phyloP scores from a whole-genome alignment of 768 basidiomycete species.

The Sarcomyxa edulis region DNA sequence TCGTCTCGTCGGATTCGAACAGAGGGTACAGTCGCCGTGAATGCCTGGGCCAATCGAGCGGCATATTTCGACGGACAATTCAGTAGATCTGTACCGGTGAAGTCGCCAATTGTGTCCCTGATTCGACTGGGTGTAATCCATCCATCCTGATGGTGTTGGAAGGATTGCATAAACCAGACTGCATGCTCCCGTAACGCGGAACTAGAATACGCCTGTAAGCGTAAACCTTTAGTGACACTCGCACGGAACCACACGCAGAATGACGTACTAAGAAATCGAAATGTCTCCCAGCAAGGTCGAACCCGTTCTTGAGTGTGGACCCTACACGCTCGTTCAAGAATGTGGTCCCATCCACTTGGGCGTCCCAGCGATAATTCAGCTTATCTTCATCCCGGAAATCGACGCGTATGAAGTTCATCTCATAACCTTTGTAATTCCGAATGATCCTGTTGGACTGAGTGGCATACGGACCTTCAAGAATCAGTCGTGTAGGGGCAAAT shows the following conservation, averaged over 20 bases:
- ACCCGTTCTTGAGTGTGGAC: slow-evolving; percentile 52
- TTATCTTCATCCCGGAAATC: slow-evolving; percentile 83
- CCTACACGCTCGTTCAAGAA: slow-evolving; percentile 61
- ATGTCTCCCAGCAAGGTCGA: slow-evolving; percentile 60
- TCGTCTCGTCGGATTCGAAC: slow-evolving; percentile 48
- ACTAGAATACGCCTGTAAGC: slow-evolving; percentile 74
- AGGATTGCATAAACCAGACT: slow-evolving; percentile 77
- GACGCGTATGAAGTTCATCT: slow-evolving; percentile 74
- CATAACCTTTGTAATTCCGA: slow-evolving; percentile 52
- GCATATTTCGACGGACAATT: slow-evolving; percentile 73
- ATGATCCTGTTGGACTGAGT: slow-evolving; percentile 80
- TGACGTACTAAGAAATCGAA: slow-evolving; percentile 87
- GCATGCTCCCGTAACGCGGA: slow-evolving; percentile 76
- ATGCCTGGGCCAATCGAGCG: slow-evolving; percentile 78
- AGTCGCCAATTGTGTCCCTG: slow-evolving; percentile 62
- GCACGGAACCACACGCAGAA: too few relatives aligned
- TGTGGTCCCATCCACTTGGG: slow-evolving; percentile 51
- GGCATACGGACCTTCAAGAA: slow-evolving; percentile 72
- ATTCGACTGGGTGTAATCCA: slow-evolving; percentile 53
- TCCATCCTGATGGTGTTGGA: slow-evolving; percentile 38
- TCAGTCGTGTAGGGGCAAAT: slow-evolving; percentile 67
- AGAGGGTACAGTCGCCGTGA: slow-evolving; percentile 76
- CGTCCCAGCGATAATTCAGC: slow-evolving; percentile 67
- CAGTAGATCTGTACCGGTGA: slow-evolving; percentile 42
- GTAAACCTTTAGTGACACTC: too few relatives aligned